Conservation (phyloP, 2,329 filamentous ascomycete species). For the Claviceps pazoutovae region DNA sequence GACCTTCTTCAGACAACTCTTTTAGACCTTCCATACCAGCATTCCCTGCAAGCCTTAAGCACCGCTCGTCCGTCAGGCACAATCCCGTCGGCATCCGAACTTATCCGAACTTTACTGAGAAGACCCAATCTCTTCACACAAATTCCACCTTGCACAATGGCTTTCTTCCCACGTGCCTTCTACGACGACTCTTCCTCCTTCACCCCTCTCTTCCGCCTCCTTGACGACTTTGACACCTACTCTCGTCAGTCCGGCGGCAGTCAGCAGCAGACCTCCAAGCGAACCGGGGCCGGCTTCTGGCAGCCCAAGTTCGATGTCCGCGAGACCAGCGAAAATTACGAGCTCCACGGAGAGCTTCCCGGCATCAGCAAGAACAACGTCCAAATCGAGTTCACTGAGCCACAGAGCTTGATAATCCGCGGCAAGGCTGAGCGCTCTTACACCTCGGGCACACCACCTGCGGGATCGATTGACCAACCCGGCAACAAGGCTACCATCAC, state of each 20-base stretch:
- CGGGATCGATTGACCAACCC: constrained; percentile 29
- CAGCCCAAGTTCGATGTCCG: constrained; percentile 60
- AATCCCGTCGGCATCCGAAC: constrained; percentile 5
- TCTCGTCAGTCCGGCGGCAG: constrained; percentile 16
- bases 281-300: constrained; percentile 31
- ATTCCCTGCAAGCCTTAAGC: constrained; percentile 13
- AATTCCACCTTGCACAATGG: constrained; percentile 33
- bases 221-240: constrained; percentile 44
- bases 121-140: constrained; percentile 7
- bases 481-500: constrained; percentile 19
- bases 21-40: background rate
- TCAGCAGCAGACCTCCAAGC: constrained; percentile 6
- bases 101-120: constrained; percentile 13
- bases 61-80: constrained; percentile 12
- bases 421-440: constrained; percentile 50
- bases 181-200: constrained; percentile 33
- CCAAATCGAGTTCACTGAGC: constrained; percentile 60
- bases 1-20: too few species aligned
- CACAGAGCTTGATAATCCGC: constrained; percentile 51
- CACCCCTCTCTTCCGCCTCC: constrained; percentile 41
- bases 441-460: constrained; percentile 30
- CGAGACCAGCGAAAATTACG: constrained; percentile 49
- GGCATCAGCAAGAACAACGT: constrained; percentile 59
- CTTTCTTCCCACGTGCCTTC: constrained; percentile 42
- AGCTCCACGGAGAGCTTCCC: constrained; percentile 64